Percentiles rank a stretch among this genome's conserved stretches.
phyloP scores from a whole-genome alignment of 306 rosid species.

The Sicyos baderoa region DNA sequence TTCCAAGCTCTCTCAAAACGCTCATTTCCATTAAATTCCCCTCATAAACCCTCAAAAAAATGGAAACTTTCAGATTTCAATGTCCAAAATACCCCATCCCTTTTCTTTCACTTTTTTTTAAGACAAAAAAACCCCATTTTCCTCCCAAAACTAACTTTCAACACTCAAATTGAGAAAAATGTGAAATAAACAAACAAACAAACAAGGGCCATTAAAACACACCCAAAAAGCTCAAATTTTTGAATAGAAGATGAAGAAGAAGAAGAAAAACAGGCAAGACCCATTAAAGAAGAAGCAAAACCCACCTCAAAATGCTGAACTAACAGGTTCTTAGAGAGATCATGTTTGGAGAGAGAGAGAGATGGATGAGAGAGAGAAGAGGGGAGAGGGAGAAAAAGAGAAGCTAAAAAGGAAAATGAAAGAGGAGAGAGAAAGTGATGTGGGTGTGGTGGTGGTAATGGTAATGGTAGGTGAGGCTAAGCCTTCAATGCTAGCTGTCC shows the following conservation, averaged over 20 bases:
- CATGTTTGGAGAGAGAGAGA: slow-evolving; percentile 13
- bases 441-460: background rate
- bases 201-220: background rate
- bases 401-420: slow-evolving; percentile 16
- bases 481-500: slow-evolving; percentile 94
- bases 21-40: background rate
- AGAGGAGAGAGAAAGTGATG: background rate
- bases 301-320: background rate
- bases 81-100: background rate
- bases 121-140: background rate
- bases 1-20: background rate
- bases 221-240: background rate
- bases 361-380: background rate
- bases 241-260: background rate
- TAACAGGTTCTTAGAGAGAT: background rate
- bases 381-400: background rate
- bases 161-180: background rate
- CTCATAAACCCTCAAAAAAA: background rate
- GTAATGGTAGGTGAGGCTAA: slow-evolving; percentile 32
- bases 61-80: background rate
- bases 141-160: background rate
- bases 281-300: background rate
- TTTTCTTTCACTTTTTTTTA: background rate
- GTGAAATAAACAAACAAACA: background rate
- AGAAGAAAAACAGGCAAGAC: background rate